phyloP scores from a whole-genome alignment of 306 rosid genomes.

The Lathyrus tuberosus region DNA sequence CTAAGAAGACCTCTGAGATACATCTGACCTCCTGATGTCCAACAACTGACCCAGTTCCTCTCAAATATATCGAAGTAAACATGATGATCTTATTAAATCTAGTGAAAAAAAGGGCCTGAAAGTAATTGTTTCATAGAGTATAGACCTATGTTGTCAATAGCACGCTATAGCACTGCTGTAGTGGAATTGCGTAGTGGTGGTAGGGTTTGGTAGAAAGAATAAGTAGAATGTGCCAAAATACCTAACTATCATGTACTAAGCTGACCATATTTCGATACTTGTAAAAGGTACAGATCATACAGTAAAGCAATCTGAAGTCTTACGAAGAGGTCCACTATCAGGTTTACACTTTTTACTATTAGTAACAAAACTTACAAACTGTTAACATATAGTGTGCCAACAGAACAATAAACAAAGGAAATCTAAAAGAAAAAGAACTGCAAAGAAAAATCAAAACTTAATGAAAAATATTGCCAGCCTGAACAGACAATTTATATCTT shows the following conservation, averaged over 20 bases:
- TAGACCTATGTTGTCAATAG: slow-evolving; percentile 1
- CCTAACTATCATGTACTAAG: neutral
- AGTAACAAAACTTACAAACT: slow-evolving; percentile 10
- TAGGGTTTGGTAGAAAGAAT: too few relatives aligned
- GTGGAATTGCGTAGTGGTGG: too few relatives aligned
- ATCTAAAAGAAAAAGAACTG: neutral
- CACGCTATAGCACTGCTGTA: too few relatives aligned
- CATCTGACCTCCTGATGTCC: neutral
- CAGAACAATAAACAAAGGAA: slow-evolving; percentile 6
- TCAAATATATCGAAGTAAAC: slow-evolving; percentile 6
- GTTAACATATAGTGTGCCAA: neutral
- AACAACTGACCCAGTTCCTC: neutral
- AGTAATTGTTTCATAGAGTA: neutral
- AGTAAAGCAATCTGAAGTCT: slow-evolving; percentile 12
- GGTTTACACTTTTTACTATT: slow-evolving; percentile 7
- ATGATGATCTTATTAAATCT: neutral
- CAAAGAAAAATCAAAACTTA: slow-evolving; percentile 6
- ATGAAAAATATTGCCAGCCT: neutral
- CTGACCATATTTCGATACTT: slow-evolving; percentile 1
- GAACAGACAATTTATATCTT: slow-evolving; percentile 15
- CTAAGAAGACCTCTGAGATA: slow-evolving; percentile 16
- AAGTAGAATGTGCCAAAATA: too few relatives aligned
- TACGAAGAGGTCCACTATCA: neutral
- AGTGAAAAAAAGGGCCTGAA: neutral
- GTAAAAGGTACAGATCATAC: neutral